These are phyloP conservation scores for Ganoderma resinaceum DNA, from an alignment of 1,284 basidiomycete genomes.

Conservation along the genomic window DNA sequence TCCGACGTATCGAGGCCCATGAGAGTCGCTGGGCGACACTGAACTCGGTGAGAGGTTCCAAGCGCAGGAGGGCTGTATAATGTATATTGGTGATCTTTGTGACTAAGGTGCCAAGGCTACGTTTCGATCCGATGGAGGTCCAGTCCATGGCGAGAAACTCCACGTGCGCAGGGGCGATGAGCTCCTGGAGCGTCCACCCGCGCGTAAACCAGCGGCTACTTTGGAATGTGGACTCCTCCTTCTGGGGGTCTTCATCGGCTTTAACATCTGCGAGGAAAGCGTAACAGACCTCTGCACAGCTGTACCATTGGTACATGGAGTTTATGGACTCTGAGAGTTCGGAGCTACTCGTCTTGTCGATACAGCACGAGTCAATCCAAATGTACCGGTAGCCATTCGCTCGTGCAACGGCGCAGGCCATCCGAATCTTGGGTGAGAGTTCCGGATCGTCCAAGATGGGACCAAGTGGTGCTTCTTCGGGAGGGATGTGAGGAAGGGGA, in stretches of 20 bases:
- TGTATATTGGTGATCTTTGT: background rate
- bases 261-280: no score
- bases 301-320: background rate
- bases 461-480: background rate
- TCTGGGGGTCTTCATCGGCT: no score
- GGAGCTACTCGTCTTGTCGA: background rate
- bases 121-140: background rate
- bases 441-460: background rate
- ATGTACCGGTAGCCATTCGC: no score
- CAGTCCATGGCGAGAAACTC: background rate
- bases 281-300: background rate
- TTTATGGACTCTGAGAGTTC: background rate
- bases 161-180: background rate
- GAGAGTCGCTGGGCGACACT: background rate
- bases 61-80: background rate
- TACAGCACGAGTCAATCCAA: background rate
- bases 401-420: no score
- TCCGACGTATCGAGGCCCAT: no score
- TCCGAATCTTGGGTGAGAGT: no score
- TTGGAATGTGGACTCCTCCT: no score
- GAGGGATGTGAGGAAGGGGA: background rate
- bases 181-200: no score
- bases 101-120: background rate
- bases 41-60: background rate
- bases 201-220: no score